Base-by-base conservation (phyloP, 192 early-diverging fungal species). In the Jimgerdemannia lactiflua region DNA sequence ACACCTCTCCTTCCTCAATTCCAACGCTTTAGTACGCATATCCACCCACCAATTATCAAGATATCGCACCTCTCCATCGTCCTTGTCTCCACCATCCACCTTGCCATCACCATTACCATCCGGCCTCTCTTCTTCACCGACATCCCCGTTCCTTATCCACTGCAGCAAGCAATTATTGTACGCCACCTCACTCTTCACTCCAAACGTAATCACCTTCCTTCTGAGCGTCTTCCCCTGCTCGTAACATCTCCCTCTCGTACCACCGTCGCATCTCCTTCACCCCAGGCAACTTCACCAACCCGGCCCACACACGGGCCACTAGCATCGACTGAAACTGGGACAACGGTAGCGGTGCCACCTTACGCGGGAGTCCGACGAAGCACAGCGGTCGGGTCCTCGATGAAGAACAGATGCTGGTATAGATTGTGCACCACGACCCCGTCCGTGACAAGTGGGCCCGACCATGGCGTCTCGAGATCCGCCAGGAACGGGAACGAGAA, bases 401-500 rank as follows among this genome's bases (percentile, higher is more conserved):
- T 78, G 43, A 85, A 88, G 42, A 91, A 73, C 3, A 87, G 64
- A 41, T 80, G 77, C 40, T 80, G 74, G 74, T 83, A 87, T 41
- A 92, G 49, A 43, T 86, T 74, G 20, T 74, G 63, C 14, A 87
- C 81, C 7, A 69, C 72, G 19, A 83, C 75, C 0, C 85, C 85
- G 11, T 84, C 76, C 0, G 75, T 74, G 7, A 88, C 71, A 29
- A 81, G 65, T 49, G 54, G 19, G 10, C 29, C 71, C 39, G 14
- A 75, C 44, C 19, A 78, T 69, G 7, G 29, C 41, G 65, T 72
- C 66, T 10, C 64, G 4, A 80, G 20, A 39, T 82, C 18, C 10
- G 71, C 64, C 2, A 91, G 65, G 71, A 93, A 94, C 40, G 92
- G 92, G 75, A 83, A 89, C 3, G 77, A 77, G 43, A 85, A 90